Evolutionary conservation across 1,139 yeast species (phyloP).

Genomic region (Groenewaldozyma auringiensis): DNA sequence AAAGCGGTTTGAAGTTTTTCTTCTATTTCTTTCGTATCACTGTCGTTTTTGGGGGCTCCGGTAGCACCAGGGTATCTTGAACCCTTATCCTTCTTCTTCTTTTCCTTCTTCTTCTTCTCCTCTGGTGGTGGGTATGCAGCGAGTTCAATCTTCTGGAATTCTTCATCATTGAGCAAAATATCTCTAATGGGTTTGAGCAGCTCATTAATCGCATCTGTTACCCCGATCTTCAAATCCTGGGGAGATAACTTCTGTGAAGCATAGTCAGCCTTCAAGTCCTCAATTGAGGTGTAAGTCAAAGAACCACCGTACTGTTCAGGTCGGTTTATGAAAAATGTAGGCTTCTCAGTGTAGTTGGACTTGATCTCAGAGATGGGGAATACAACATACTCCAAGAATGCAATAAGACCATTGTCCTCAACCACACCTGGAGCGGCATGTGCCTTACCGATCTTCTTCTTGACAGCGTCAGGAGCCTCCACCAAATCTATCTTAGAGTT

Average conservation of each 20-base stretch:
- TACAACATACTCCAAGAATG: conserved; percentile 77
- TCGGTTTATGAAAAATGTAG: conserved; percentile 71
- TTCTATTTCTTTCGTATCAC: conserved; percentile 18
- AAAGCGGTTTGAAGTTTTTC: conserved; percentile 23
- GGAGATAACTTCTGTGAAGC: conserved; percentile 72
- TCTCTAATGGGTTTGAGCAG: conserved; percentile 80
- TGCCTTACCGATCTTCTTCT: conserved; percentile 86
- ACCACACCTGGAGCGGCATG: conserved; percentile 94
- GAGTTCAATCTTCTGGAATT: conserved; percentile 64
- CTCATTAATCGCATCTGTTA: conserved; percentile 70
- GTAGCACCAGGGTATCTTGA: conserved; percentile 68
- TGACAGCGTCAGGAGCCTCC: conserved; percentile 80
- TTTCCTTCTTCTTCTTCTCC: conserved; percentile 45
- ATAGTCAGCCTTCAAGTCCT: conserved; percentile 65
- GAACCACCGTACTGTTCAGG: conserved; percentile 98
- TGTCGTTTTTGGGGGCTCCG: conserved; percentile 14
- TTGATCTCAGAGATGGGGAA: conserved; percentile 80
- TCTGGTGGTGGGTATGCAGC: conserved; percentile 81
- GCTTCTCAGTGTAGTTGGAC: conserved; percentile 39
- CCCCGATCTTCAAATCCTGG: conserved; percentile 89
- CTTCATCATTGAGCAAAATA: conserved; percentile 52
- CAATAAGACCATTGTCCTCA: conserved; percentile 81
- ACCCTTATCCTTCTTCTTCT: conserved; percentile 69
- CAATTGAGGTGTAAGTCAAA: conserved; percentile 59
- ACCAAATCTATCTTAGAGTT: conserved; percentile 90